These are phyloP conservation scores for Lachancea meyersii DNA, from an alignment of 805 yeast species.

Conservation along the genomic window DNA sequence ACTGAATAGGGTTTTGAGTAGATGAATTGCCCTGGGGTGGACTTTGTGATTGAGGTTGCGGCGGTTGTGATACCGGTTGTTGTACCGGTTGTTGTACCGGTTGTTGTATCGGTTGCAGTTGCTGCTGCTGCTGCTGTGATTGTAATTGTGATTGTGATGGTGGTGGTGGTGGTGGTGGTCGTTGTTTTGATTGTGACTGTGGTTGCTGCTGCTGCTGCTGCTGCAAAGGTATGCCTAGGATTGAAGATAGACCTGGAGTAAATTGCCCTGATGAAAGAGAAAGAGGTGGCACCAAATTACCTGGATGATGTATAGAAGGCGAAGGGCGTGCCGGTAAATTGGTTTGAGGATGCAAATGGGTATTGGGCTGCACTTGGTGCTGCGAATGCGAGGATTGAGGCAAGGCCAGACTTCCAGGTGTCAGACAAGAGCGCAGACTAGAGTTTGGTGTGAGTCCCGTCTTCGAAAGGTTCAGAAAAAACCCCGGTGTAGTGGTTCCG, in stretches of 20 bases:
- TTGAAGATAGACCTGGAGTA: slow-evolving; percentile 9
- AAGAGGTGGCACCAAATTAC: slow-evolving; percentile 3
- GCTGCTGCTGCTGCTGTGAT: no score
- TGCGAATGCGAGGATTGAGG: not conserved
- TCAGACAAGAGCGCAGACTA: slow-evolving; percentile 60
- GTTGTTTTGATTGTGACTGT: no score
- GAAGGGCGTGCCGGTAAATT: slow-evolving; percentile 3
- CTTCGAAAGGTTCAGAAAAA: slow-evolving; percentile 27
- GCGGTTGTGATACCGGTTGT: no score
- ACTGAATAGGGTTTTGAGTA: no score
- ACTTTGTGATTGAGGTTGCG: no score
- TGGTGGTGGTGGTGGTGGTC: no score
- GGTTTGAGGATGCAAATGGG: slow-evolving; percentile 1
- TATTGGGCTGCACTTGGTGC: not conserved
- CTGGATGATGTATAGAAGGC: slow-evolving; percentile 5
- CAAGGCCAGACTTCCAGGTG: slow-evolving; percentile 47
- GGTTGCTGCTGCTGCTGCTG: slow-evolving; percentile 1
- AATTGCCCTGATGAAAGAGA: slow-evolving; percentile 8
- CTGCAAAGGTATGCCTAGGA: slow-evolving; percentile 6
- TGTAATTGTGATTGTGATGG: no score
- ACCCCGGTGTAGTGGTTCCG: slow-evolving; percentile 14
- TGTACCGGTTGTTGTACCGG: no score
- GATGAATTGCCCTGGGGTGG: no score
- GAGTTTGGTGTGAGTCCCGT: slow-evolving; percentile 75
- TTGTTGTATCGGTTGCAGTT: no score